Evolutionary conservation across 2,329 filamentous ascomycete species (phyloP).

Genomic region (Hypoxylon sp.): DNA sequence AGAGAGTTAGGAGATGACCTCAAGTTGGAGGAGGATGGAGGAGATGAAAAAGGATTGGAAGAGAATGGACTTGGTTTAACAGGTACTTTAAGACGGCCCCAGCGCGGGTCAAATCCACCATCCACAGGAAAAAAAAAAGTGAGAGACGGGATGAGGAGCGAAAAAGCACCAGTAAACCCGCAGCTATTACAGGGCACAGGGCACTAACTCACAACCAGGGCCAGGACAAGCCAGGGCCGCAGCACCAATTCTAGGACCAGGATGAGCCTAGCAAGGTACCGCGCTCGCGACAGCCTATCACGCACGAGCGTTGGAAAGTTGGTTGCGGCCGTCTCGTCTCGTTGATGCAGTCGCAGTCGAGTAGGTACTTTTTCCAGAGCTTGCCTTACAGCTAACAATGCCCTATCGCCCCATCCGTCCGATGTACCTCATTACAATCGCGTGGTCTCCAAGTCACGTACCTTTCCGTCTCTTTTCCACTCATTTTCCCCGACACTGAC

Average conservation of each 20-base stretch:
- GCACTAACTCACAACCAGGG: conserved; percentile 10
- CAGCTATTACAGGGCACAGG: conserved; percentile 6
- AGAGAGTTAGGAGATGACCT: conserved; percentile 53
- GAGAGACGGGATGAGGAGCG: conserved; percentile 7
- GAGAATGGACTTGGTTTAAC: conserved; percentile 58
- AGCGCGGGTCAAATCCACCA: conserved; percentile 35
- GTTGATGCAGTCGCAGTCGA: too few species aligned
- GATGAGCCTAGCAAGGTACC: conserved; percentile 41
- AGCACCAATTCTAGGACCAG: conserved; percentile 34
- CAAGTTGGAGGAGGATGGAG: conserved; percentile 67
- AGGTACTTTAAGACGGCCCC: conserved; percentile 58
- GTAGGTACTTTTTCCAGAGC: conserved; percentile 21
- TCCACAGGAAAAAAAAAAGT: conserved; percentile 14
- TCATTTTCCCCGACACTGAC: conserved; percentile 21
- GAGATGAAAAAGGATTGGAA: conserved; percentile 68
- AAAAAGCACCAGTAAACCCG: conserved; percentile 24
- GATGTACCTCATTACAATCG: conserved; percentile 2
- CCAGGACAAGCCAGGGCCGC: conserved; percentile 5
- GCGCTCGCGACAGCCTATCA: conserved; percentile 40
- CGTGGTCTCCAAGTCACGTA: conserved; percentile 18
- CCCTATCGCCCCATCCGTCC: neutral
- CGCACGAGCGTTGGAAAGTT: conserved; percentile 32
- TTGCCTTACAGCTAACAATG: neutral
- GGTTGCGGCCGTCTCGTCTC: conserved; percentile 29
- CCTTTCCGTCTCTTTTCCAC: conserved; percentile 11